phyloP scores from a whole-genome alignment of 768 basidiomycete species.

The Dentipellis fragilis region DNA sequence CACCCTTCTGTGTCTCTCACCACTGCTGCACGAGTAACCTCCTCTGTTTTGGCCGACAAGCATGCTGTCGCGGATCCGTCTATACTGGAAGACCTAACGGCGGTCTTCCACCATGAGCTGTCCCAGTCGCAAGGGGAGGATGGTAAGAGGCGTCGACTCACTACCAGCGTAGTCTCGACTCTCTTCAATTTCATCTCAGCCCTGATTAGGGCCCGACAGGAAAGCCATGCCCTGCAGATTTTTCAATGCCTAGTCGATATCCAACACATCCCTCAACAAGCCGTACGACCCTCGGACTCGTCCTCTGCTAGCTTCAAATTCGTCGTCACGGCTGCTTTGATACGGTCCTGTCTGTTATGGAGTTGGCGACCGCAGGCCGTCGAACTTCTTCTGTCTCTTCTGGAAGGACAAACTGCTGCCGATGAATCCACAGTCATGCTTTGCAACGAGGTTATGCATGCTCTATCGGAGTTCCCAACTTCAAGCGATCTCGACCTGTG shows the following conservation, averaged over 20 bases:
- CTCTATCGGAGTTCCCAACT: constrained; percentile 2
- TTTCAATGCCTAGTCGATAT: constrained; percentile 38
- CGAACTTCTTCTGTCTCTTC: constrained; percentile 24
- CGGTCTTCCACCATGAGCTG: not conserved
- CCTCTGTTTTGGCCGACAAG: not conserved
- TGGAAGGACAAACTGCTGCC: constrained; percentile 17
- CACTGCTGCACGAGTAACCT: not conserved
- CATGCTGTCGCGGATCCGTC: not conserved
- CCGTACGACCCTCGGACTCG: constrained; percentile 29
- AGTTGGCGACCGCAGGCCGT: constrained; percentile 37
- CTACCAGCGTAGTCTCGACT: constrained; percentile 20
- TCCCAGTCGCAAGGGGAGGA: not conserved
- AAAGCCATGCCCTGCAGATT: constrained; percentile 31
- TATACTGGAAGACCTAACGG: not conserved
- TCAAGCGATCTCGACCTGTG: not conserved
- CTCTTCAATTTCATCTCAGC: constrained; percentile 35
- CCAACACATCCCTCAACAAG: constrained; percentile 36
- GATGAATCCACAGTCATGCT: constrained; percentile 23
- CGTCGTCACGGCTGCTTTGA: constrained; percentile 39
- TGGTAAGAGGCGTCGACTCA: not conserved
- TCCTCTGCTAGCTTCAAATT: constrained; percentile 31
- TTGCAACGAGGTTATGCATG: constrained; percentile 29
- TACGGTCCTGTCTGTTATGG: constrained; percentile 45
- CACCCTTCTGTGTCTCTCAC: not conserved
- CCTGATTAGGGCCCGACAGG: constrained; percentile 26